Base-by-base conservation (phyloP, 192 early-diverging fungal genomes). In the Gonapodya prolifera region DNA sequence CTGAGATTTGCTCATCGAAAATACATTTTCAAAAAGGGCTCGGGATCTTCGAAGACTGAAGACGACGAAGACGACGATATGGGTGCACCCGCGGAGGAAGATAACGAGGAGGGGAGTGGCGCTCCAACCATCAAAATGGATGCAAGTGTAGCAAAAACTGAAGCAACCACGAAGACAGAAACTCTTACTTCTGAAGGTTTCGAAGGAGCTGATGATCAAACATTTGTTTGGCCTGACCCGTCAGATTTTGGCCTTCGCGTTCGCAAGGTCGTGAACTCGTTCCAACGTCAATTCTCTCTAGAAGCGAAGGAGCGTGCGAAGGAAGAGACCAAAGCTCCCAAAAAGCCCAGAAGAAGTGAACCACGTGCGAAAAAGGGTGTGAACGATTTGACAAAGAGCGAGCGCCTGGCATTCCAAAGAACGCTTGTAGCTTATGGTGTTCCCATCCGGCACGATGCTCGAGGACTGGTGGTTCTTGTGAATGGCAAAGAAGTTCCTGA, bases 371-470 rank as follows among this genome's bases (percentile, higher is more conserved):
- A 82, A 77, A 84, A 85, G 70, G 83, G 83, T 31, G 80, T 85
- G 77, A 61, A 83, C 18, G 45, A 61, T 23, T 79, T 87, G 35
- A 79, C 86, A 2, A 88, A 85, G 35, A 83, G 83, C 33, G 83
- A 88, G 69, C 81, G 79, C 69, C 81, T 79, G 70, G 83, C 82
- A 61, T 88, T 88, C 69, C 83, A 86, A 31, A 35, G 83, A 29
- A 85, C 84, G 1, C 69, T 88, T 29, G 77, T 88, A 30, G 83
- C 84, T 8, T 88, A 80, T 81, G 87, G 86, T 8, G 87, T 87
- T 8, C 45, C 45, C 8, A 61, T 61, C 45, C 45, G 45, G 45
- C 45, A 61, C 45, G 45, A 61, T 23, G 45, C 45, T 8, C 45
- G 45, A 61, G 45, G 45, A 61, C 8, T 16, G 8, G 45, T 61